A percentile compares a stretch with the other conserved stretches of the same genome.
Evolutionary conservation across 345 rosid species (phyloP).

Genomic region (Euphorbia tirucalli): DNA sequence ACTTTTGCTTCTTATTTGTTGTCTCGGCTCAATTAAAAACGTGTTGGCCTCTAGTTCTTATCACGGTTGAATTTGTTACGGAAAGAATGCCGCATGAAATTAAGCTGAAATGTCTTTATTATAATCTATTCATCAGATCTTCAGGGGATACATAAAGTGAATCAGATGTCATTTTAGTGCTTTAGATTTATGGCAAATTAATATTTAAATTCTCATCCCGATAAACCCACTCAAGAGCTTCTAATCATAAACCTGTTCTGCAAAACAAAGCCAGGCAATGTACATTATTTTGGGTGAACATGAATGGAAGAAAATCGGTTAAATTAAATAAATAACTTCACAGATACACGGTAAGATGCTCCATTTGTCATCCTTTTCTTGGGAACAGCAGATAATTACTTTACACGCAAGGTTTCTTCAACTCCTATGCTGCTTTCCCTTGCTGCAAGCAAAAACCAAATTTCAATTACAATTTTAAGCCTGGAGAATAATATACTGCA

Average conservation of each 20-base stretch:
- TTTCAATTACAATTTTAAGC: neutral
- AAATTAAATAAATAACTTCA: constrained; percentile 23
- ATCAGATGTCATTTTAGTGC: too few species aligned
- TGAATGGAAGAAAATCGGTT: constrained; percentile 31
- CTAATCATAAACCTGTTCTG: neutral
- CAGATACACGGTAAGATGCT: constrained; percentile 16
- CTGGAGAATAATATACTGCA: neutral
- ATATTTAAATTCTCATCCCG: neutral
- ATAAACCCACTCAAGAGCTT: neutral
- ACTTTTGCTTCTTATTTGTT: too few species aligned
- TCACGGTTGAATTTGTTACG: too few species aligned
- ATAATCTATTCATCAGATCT: too few species aligned
- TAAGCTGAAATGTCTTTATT: too few species aligned
- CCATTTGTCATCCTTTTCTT: constrained; percentile 23
- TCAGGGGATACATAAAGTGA: too few species aligned
- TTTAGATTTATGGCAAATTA: too few species aligned
- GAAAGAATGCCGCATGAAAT: too few species aligned
- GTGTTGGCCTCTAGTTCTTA: too few species aligned
- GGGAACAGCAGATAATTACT: constrained; percentile 15
- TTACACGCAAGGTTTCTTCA: constrained; percentile 27
- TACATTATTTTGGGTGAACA: constrained; percentile 34
- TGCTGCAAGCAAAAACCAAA: constrained; percentile 41
- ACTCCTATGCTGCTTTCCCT: constrained; percentile 49
- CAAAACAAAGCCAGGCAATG: constrained; percentile 27
- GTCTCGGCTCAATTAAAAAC: too few species aligned